Conservation (phyloP, 495 filamentous ascomycete species). For the Hypoxylon lenormandii region DNA sequence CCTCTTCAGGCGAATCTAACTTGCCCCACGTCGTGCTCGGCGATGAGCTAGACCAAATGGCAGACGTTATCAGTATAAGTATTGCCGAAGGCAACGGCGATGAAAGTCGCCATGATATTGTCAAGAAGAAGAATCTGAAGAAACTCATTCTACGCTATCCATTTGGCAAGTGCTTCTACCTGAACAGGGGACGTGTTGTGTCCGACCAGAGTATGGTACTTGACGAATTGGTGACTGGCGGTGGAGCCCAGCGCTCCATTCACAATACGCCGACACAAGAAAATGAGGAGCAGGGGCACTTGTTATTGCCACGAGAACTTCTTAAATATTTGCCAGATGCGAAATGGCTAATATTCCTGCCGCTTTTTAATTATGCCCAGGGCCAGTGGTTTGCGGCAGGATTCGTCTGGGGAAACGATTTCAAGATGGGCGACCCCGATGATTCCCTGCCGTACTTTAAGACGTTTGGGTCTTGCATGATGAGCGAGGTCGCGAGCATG, state of each 20-base stretch:
- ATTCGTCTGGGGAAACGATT: constrained; percentile 71
- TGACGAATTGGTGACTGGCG: constrained; percentile 34
- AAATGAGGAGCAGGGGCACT: constrained; percentile 14
- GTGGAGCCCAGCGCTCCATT: constrained; percentile 15
- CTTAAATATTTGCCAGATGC: constrained; percentile 61
- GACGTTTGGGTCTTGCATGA: constrained; percentile 70
- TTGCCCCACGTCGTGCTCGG: constrained; percentile 9
- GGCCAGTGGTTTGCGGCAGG: constrained; percentile 77
- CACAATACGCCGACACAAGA: constrained; percentile 16
- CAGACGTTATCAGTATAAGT: constrained; percentile 26
- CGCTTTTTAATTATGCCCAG: constrained; percentile 76
- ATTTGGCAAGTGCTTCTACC: constrained; percentile 41
- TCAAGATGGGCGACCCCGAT: constrained; percentile 55
- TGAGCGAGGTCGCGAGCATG: constrained; percentile 69
- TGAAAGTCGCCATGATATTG: constrained; percentile 8
- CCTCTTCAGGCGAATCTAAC: constrained; percentile 3
- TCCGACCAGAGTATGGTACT: constrained; percentile 19
- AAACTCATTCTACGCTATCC: constrained; percentile 39
- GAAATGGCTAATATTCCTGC: constrained; percentile 67
- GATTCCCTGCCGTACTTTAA: constrained; percentile 59
- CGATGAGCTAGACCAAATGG: constrained; percentile 37
- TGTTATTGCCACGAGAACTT: constrained; percentile 41
- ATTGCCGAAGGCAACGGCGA: constrained; percentile 10
- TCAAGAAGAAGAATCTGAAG: constrained; percentile 38
- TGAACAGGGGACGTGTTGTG: constrained; percentile 34